A percentile compares a stretch with the other conserved stretches of the same genome.
Conservation (phyloP, 225 moss, liverwort and hornwort species). For the Neckera pumila region DNA sequence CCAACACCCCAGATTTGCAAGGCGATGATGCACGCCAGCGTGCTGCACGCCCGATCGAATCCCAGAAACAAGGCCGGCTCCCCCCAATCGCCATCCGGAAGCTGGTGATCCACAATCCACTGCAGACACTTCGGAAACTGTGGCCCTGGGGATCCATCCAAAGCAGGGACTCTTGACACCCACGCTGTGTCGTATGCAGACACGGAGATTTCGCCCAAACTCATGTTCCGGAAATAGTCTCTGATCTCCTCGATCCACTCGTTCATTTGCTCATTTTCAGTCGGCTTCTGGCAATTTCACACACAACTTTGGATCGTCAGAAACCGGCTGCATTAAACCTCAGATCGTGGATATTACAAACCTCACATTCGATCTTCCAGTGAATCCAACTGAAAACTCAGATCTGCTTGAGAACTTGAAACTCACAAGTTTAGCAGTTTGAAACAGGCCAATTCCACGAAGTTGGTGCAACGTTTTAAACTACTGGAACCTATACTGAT, state of each 20-base stretch:
- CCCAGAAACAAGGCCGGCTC: slow-evolving; percentile 14
- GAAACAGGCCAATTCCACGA: neutral
- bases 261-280: slow-evolving; percentile 29
- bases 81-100: slow-evolving; percentile 73
- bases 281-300: neutral
- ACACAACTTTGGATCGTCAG: neutral
- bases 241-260: slow-evolving; percentile 40
- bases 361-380: neutral
- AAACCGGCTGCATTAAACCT: neutral
- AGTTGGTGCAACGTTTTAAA: neutral
- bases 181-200: slow-evolving; percentile 83
- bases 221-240: slow-evolving; percentile 22
- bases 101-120: slow-evolving; percentile 70
- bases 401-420: neutral
- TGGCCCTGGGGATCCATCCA: slow-evolving; percentile 37
- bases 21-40: slow-evolving; percentile 66
- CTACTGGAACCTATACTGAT: neutral
- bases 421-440: neutral
- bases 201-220: slow-evolving; percentile 37
- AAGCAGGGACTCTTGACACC: slow-evolving; percentile 57
- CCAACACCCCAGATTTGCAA: slow-evolving; percentile 46
- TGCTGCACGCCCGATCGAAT: slow-evolving; percentile 37
- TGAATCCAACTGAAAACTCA: neutral
- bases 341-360: neutral
- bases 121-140: slow-evolving; percentile 49